phyloP scores from a whole-genome alignment of 2,329 filamentous ascomycete genomes.

The Cladosporium velox region DNA sequence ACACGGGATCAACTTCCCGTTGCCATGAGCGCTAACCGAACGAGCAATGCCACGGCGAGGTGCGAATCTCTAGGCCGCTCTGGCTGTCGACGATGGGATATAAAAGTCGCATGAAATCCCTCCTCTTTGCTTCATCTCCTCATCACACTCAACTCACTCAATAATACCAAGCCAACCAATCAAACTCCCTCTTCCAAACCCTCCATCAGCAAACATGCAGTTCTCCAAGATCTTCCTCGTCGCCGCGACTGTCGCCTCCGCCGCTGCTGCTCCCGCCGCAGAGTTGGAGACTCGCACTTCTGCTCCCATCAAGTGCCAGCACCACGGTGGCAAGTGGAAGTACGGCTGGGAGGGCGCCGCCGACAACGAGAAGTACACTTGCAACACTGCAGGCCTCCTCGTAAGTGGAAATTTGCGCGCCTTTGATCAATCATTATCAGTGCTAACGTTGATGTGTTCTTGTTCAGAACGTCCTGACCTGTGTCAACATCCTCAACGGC shows the following conservation, averaged over 20 bases:
- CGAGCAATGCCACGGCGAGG: not conserved
- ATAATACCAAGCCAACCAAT: not conserved
- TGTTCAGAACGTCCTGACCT: not conserved
- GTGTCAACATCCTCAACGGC: constrained; percentile 5
- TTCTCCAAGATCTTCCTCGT: constrained; percentile 6
- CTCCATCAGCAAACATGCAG: not conserved
- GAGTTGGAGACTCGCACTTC: not conserved
- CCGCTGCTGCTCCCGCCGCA: not conserved
- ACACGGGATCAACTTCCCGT: not conserved
- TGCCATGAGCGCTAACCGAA: not conserved
- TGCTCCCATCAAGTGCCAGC: not conserved
- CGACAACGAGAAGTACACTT: not conserved
- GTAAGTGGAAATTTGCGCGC: not conserved
- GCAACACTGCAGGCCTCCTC: not conserved
- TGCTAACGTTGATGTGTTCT: not conserved
- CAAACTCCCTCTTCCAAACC: not conserved
- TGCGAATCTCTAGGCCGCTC: not conserved
- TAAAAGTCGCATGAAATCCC: not conserved
- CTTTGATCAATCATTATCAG: not conserved
- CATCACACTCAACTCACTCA: constrained; percentile 3
- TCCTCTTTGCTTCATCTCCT: constrained; percentile 7
- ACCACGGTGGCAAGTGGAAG: constrained; percentile 1
- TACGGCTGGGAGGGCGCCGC: not conserved
- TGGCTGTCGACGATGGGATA: not conserved
- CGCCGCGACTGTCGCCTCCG: not conserved